Percentiles rank a stretch among this genome's conserved stretches.
Evolutionary conservation across 495 filamentous ascomycete genomes (phyloP).

Genomic region (Parathielavia hyrcaniae): DNA sequence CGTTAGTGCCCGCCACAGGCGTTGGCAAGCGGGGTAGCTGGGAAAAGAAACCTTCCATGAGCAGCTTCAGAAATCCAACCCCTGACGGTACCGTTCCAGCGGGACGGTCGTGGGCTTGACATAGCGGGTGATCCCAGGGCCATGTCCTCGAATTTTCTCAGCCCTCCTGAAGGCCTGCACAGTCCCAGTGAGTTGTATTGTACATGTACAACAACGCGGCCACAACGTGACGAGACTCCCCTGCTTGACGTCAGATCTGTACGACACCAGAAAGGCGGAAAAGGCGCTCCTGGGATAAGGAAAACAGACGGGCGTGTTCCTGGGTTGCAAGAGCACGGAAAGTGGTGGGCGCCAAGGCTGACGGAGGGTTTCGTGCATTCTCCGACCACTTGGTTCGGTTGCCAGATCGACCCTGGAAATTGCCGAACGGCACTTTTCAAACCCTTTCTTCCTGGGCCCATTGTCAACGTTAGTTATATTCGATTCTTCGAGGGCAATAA

Average conservation of each 20-base stretch:
- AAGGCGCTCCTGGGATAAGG: slow-evolving; percentile 2
- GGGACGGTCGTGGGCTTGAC: slow-evolving; percentile 29
- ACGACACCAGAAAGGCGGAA: slow-evolving; percentile 10
- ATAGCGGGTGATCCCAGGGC: slow-evolving; percentile 30
- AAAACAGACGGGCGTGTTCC: neutral
- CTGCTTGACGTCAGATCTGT: slow-evolving; percentile 23
- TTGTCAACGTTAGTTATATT: too few relatives aligned
- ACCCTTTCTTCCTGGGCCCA: slow-evolving; percentile 12
- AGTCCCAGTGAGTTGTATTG: slow-evolving; percentile 14
- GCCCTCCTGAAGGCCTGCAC: slow-evolving; percentile 4
- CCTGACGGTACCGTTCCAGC: slow-evolving; percentile 25
- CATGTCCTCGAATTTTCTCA: slow-evolving; percentile 32
- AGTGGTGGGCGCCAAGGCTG: slow-evolving; percentile 19
- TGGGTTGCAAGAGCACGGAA: neutral
- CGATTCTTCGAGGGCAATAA: slow-evolving; percentile 21
- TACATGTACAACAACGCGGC: slow-evolving; percentile 10
- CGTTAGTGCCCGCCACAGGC: slow-evolving; percentile 9
- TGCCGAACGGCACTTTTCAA: slow-evolving; percentile 17
- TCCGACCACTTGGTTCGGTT: slow-evolving; percentile 25
- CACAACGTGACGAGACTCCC: slow-evolving; percentile 14
- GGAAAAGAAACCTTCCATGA: slow-evolving; percentile 21
- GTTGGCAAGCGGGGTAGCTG: slow-evolving; percentile 15
- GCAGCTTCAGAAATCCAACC: slow-evolving; percentile 24
- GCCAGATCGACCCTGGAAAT: slow-evolving; percentile 13
- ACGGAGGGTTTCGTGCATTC: slow-evolving; percentile 10